Evolutionary conservation across 1,284 basidiomycete species (phyloP), one percentile per base, ranked within the genome.

Genomic region (Marasmius sp.): DNA sequence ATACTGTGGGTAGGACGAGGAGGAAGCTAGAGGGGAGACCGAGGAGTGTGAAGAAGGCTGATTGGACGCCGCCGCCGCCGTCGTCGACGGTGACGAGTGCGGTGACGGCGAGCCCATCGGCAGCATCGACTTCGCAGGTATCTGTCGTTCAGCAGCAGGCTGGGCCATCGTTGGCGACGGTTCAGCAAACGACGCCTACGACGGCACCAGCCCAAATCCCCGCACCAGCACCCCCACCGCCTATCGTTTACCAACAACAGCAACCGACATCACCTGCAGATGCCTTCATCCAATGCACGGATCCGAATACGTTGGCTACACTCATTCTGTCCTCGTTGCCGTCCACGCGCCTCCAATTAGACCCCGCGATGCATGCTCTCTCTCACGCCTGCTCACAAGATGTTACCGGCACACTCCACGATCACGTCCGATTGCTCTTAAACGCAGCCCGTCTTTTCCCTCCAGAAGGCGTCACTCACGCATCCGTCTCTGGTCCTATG

Each of bases 1-100:
- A 86, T 68, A 86, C 85, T 12, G 79, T 85, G 57, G 85, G 85
- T 4, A 77, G 85, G 27, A 82, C 81, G 7, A 74, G 82, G 59
- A 75, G 85, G 48, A 85, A 84, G 69, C 73, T 80, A 56, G 84
- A 83, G 64, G 84, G 83, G 7, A 75, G 81, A 34, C 77, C 82
- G 1, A 75, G 81, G 55, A 77, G 81, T 50, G 74, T 78, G 51
- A 83, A 80, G 69, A 81, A 79, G 64, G 67, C n/a, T 33, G 14
- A 27, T 27, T 27, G 27, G 27, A 27, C 27, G 27, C 27, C 27
- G 27, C 27, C 27, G 27, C 27, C 27, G n/a, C n/a, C n/a, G n/a
- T 5, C 27, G 27, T 5, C 27, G 5, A 27, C 27, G 27, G n/a
- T n/a, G n/a, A 27, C 27, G 27, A 51, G 27, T 18, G 7, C 37